Conservation (phyloP, 176 grass and related monocot species). For the Elaeis guineensis region DNA sequence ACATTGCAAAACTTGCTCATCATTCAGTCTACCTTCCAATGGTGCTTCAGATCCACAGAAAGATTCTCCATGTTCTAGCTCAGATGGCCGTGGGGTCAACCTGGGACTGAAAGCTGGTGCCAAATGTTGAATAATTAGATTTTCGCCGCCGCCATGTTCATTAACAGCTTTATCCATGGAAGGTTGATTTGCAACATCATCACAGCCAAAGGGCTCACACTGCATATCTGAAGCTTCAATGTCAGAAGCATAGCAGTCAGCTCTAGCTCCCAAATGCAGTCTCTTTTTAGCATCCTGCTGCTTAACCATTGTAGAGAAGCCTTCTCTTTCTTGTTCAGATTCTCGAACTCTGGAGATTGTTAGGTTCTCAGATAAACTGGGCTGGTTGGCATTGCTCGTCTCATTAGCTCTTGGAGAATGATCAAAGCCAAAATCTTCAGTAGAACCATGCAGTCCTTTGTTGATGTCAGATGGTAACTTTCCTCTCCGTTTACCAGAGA, state of each 20-base stretch:
- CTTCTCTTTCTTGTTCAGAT: slow-evolving; percentile 2
- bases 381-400: no score
- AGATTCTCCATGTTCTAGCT: background rate
- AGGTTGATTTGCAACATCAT: slow-evolving; percentile 18
- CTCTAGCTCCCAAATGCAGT: slow-evolving; percentile 17
- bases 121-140: slow-evolving; percentile 25
- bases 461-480: background rate
- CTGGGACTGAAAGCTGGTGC: slow-evolving; percentile 2
- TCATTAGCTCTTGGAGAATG: background rate
- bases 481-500: slow-evolving; percentile 7
- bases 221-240: slow-evolving; percentile 28
- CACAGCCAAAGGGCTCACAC: slow-evolving; percentile 18
- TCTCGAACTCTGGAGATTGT: background rate
- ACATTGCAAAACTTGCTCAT: slow-evolving; percentile 26
- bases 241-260: slow-evolving; percentile 12
- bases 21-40: slow-evolving; percentile 13
- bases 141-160: slow-evolving; percentile 13
- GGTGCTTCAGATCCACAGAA: slow-evolving; percentile 17
- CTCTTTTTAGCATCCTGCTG: no score
- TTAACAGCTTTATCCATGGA: background rate
- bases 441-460: background rate
- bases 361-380: no score
- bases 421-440: background rate
- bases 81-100: background rate
- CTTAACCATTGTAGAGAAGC: background rate